Conservation (phyloP, 2,329 filamentous ascomycete species). For the Colletotrichum ledebouriae region DNA sequence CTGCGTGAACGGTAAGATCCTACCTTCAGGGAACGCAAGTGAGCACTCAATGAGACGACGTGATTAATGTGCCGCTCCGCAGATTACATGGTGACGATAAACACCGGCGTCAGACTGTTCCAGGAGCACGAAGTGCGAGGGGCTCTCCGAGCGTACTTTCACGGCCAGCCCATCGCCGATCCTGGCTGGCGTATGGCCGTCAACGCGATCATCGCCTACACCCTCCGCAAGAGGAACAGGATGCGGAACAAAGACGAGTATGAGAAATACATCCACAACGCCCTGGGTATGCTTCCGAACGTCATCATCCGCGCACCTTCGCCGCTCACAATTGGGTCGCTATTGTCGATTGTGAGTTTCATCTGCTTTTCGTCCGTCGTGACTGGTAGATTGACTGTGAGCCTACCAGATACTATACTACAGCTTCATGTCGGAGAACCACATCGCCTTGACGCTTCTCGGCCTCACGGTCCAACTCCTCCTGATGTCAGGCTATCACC, state of each 20-base stretch:
- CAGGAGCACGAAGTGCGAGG: constrained; percentile 37
- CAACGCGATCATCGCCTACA: constrained; percentile 27
- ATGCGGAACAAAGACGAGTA: constrained; percentile 37
- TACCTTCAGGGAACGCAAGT: not conserved
- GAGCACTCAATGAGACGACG: not conserved
- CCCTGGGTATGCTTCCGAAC: constrained; percentile 33
- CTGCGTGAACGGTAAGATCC: constrained; percentile 31
- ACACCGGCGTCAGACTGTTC: constrained; percentile 8
- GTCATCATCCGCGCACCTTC: constrained; percentile 26
- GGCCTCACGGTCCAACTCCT: constrained; percentile 27
- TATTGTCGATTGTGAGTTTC: constrained; percentile 28
- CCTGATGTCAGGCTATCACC: constrained; percentile 35
- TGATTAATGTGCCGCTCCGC: not conserved
- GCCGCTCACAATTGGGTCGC: constrained; percentile 27
- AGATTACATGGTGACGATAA: constrained; percentile 31
- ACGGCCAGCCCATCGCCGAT: constrained; percentile 28
- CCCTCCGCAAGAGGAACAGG: constrained; percentile 20
- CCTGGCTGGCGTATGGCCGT: constrained; percentile 37
- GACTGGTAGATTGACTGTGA: not conserved
- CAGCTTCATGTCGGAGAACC: constrained; percentile 32
- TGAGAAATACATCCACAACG: constrained; percentile 37
- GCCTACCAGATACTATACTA: constrained; percentile 23
- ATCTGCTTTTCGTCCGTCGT: too few relatives aligned
- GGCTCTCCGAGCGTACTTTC: constrained; percentile 27
- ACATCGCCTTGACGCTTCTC: constrained; percentile 21